Evolutionary conservation across 108 stramenopile species (phyloP).

Genomic region (Cyclostephanos tholiformis): DNA sequence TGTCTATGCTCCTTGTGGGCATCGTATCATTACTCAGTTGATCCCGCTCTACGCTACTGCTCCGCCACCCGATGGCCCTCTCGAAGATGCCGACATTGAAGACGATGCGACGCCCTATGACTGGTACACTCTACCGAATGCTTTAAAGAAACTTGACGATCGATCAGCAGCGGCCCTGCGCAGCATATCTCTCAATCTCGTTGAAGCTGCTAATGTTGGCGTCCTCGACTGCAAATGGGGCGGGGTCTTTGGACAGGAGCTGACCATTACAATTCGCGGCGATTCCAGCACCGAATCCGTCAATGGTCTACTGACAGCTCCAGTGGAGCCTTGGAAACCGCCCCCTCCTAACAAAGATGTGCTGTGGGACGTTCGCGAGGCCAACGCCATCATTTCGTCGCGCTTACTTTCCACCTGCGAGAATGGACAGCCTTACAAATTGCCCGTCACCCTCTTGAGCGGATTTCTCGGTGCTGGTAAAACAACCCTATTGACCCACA

Average conservation of each 20-base stretch:
- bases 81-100: conserved; percentile 63
- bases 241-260: conserved; percentile 63
- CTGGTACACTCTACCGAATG: conserved; percentile 59
- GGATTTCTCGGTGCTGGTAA: conserved; percentile 95
- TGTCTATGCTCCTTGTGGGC: conserved; percentile 52
- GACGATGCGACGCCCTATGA: conserved; percentile 65
- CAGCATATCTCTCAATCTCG: conserved; percentile 28
- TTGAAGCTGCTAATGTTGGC: conserved; percentile 51
- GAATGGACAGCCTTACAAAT: background rate
- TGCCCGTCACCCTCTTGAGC: conserved; percentile 82
- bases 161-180: conserved; percentile 41
- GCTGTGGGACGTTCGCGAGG: background rate
- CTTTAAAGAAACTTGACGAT: conserved; percentile 33
- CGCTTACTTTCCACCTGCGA: background rate
- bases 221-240: conserved; percentile 54
- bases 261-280: background rate
- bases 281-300: background rate
- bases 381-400: background rate
- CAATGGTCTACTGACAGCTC: background rate
- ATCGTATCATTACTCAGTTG: conserved; percentile 37
- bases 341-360: background rate
- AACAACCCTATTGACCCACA: conserved; percentile 83
- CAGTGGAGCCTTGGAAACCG: background rate
- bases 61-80: conserved; percentile 58
- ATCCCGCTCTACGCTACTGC: conserved; percentile 52